Evolutionary conservation across 164 flowering plant species (phyloP).

Genomic region (Nymphaea colorata): DNA sequence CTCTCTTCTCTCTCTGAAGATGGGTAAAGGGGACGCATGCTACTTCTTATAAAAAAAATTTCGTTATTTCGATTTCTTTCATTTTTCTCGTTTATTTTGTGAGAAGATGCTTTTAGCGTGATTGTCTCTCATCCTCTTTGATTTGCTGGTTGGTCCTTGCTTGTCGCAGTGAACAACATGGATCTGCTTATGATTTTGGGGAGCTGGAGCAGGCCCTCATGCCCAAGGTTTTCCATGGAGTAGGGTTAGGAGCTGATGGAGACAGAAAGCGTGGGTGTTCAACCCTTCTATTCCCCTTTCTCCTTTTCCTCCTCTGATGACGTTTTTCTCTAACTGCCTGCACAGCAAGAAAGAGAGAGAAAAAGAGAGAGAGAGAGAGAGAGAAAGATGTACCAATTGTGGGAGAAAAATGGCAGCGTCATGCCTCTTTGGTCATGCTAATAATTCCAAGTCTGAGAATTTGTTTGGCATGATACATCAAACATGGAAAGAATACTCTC

Average conservation of each 20-base stretch:
- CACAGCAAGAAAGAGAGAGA: constrained; percentile 14
- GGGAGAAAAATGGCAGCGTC: constrained; percentile 4
- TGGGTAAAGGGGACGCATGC: no score
- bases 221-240: constrained; percentile 40
- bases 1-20: no score
- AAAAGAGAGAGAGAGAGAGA: constrained; percentile 22
- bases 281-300: constrained; percentile 7
- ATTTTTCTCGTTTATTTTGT: no score
- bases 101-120: no score
- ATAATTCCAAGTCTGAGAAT: constrained; percentile 43
- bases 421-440: constrained; percentile 44
- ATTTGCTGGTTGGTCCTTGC: not conserved
- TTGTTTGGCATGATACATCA: constrained; percentile 57
- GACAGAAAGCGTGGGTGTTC: constrained; percentile 39
- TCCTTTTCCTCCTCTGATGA: constrained; percentile 22
- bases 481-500: constrained; percentile 26
- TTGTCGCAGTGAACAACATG: constrained; percentile 50
- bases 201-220: constrained; percentile 88
- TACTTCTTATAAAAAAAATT: no score
- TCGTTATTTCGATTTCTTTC: no score
- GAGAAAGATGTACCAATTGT: constrained; percentile 17
- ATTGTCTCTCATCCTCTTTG: not conserved
- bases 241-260: constrained; percentile 51
- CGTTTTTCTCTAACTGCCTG: constrained; percentile 16
- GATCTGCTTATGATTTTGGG: constrained; percentile 80